Evolutionary conservation across 225 moss, liverwort and hornwort species (phyloP), one percentile per base, ranked within the genome.

Genomic region (Antitrichia curtipendula): DNA sequence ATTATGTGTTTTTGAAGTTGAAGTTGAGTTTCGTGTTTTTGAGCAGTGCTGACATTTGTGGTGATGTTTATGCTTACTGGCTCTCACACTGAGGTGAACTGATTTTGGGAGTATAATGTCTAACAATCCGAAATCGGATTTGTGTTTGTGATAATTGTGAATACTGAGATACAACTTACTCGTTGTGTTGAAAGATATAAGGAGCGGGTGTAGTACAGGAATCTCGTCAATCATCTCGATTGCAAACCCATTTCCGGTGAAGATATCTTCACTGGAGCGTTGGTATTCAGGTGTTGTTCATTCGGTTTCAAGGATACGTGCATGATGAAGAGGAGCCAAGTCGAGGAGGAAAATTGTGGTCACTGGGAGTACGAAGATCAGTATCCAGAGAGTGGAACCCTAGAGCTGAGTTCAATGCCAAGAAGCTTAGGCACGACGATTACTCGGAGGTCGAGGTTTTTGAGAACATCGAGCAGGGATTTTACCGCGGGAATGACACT

Each of bases 281-380:
- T 78, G 83, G 31, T 24, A 13, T 57, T 79, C 84, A 90, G 79
- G 84, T 78, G 62, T 28, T 23, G 80, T 86, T 16, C 38, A 32
- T 7, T 17, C 31, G 17, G 32, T 75, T 60, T 22, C n/a, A 45
- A 71, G 53, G n/a, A 71, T 16, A 16, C 19, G 78, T 83, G 22
- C n/a, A 43, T 43, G 59, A 91, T 91, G 91, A 89, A 91, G 89
- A 86, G 80, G 87, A 87, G 83, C 16, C 84, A 87, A 54, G 52
- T 36, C 6, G 80, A 52, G 4, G 85, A 84, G 78, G 63, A 58
- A 7, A 87, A 82, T 85, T 91, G 89, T 21, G 91, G 91, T 9
- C 89, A 91, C 74, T 91, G 91, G 89, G 88, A 88, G 59, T 87
- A 38, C 27, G 91, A 88, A 27, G 82, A 58, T n/a, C 78, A 59